phyloP scores from a whole-genome alignment of 2,329 filamentous ascomycete genomes.

The Meredithiella fracta region DNA sequence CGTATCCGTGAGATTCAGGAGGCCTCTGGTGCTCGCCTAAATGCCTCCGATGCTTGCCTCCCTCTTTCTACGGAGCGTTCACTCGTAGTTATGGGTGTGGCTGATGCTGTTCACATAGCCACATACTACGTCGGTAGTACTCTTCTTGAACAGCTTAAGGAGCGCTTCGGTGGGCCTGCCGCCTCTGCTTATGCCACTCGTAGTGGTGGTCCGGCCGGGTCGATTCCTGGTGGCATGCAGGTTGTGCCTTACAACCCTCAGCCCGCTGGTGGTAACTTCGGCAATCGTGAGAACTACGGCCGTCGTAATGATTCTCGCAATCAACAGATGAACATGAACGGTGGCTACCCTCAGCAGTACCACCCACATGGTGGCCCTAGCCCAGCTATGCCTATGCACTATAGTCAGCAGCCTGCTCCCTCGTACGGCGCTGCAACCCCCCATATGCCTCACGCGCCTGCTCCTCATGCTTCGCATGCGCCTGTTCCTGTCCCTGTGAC shows the following conservation, averaged over 20 bases:
- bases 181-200: constrained; percentile 96
- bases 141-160: constrained; percentile 91
- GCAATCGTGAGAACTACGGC: constrained; percentile 70
- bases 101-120: constrained; percentile 95
- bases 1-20: constrained; percentile 98
- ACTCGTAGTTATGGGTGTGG: constrained; percentile 93
- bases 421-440: constrained; percentile 63
- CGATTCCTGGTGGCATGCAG: constrained; percentile 94
- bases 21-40: constrained; percentile 85
- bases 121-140: constrained; percentile 98
- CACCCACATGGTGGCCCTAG: constrained; percentile 47
- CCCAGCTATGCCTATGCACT: constrained; percentile 57
- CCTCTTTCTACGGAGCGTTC: constrained; percentile 92
- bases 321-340: constrained; percentile 59
- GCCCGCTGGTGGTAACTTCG: constrained; percentile 70
- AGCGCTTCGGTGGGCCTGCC: constrained; percentile 86
- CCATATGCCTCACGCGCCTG: constrained; percentile 53
- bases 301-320: constrained; percentile 56
- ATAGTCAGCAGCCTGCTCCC: constrained; percentile 53
- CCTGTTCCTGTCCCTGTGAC: constrained; percentile 32
- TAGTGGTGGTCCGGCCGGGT: constrained; percentile 80
- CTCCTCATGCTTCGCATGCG: constrained; percentile 39
- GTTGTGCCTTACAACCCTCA: constrained; percentile 97
- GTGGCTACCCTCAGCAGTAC: constrained; percentile 57
- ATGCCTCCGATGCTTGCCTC: constrained; percentile 87